Percentiles rank a stretch among this genome's conserved stretches.
phyloP scores from a whole-genome alignment of 345 rosid genomes.

The Salix viminalis region DNA sequence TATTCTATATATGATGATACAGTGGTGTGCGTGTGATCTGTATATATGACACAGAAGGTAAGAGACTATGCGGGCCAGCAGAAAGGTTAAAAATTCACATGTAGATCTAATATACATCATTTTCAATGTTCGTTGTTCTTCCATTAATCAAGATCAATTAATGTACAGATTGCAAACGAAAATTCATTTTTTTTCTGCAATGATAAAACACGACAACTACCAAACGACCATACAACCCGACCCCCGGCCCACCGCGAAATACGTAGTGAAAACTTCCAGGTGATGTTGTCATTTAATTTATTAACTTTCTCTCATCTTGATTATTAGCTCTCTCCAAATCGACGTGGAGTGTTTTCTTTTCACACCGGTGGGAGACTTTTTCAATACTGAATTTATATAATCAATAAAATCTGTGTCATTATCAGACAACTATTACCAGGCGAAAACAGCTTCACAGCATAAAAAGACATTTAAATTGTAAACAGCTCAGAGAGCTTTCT shows the following conservation, averaged over 20 bases:
- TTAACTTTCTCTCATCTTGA: background rate
- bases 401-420: background rate
- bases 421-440: background rate
- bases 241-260: slow-evolving; percentile 2
- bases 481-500: background rate
- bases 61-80: slow-evolving; percentile 13
- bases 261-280: background rate
- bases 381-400: background rate
- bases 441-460: background rate
- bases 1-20: background rate
- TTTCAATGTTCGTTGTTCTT: slow-evolving; percentile 11
- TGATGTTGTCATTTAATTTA: background rate
- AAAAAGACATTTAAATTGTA: background rate
- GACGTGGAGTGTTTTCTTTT: background rate
- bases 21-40: background rate
- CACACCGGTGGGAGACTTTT: background rate
- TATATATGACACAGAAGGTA: background rate
- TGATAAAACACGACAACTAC: slow-evolving; percentile 49
- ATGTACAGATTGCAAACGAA: slow-evolving; percentile 1
- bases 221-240: slow-evolving; percentile 31
- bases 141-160: background rate
- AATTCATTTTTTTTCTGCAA: slow-evolving; percentile 11
- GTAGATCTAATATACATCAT: slow-evolving; percentile 25
- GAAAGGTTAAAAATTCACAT: slow-evolving; percentile 8
- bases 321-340: no score